Conservation (phyloP, 768 basidiomycete species). For the Suillus ampliporus region DNA sequence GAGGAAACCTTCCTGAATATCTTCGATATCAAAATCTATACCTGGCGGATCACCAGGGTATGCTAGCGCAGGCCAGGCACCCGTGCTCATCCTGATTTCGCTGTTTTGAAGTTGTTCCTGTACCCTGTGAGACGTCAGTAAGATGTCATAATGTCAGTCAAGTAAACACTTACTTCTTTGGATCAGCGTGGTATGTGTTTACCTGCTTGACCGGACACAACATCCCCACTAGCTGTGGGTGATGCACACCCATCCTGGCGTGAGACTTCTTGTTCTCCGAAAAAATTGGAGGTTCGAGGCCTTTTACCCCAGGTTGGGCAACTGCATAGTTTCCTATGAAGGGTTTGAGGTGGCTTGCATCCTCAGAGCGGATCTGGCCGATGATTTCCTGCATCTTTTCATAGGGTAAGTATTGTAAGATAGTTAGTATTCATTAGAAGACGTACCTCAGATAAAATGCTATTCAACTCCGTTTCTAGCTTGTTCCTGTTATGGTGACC, state of each 20-base stretch:
- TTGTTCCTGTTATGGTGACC: too few species aligned
- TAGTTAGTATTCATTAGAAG: background rate
- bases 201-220: background rate
- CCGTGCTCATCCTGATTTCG: background rate
- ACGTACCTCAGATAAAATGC: background rate
- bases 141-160: too few species aligned
- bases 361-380: background rate
- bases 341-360: background rate
- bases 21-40: background rate
- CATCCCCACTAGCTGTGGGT: background rate
- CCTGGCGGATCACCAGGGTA: background rate
- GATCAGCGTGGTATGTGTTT: background rate
- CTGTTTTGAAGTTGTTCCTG: background rate
- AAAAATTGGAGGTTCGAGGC: background rate
- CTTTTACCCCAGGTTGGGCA: too few species aligned
- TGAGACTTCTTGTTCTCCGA: background rate
- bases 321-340: background rate
- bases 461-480: background rate
- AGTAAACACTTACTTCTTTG: background rate
- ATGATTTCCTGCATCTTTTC: background rate
- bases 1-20: background rate
- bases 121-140: background rate
- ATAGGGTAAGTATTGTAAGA: background rate
- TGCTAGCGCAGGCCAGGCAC: constrained; percentile 1
- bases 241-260: background rate